phyloP scores from a whole-genome alignment of 163 green algal species.

The Smithsoniella earleae region DNA sequence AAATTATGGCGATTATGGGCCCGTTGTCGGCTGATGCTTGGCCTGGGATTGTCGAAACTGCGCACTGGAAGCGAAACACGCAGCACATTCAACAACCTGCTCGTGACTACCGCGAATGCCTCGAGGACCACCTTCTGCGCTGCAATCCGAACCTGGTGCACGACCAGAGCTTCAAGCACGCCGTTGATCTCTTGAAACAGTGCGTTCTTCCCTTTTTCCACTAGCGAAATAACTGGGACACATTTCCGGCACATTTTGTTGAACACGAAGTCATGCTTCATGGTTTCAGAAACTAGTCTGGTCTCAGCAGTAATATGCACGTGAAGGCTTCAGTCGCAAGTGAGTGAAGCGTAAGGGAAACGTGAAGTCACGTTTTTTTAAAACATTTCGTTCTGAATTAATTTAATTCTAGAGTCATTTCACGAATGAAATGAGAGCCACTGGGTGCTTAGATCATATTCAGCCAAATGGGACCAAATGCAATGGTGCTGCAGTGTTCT shows the following conservation, averaged over 20 bases:
- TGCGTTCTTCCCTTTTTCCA: not conserved
- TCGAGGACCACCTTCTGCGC: not conserved
- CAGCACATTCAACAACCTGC: not conserved
- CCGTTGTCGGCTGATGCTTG: not conserved
- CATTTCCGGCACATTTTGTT: not conserved
- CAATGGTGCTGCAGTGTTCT: too few relatives aligned
- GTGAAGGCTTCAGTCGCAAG: too few relatives aligned
- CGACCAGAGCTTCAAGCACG: not conserved
- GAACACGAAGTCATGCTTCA: too few relatives aligned
- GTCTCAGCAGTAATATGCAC: not conserved
- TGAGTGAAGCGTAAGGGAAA: too few relatives aligned
- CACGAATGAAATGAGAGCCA: too few relatives aligned
- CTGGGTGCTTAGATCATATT: too few relatives aligned
- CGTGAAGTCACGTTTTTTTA: too few relatives aligned
- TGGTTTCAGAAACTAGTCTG: too few relatives aligned
- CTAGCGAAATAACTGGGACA: too few relatives aligned
- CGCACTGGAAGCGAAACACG: constrained; percentile 26
- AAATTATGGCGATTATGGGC: constrained; percentile 27
- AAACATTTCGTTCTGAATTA: too few relatives aligned
- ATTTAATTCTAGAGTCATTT: too few relatives aligned
- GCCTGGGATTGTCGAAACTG: not conserved
- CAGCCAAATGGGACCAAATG: too few relatives aligned
- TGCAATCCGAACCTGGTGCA: not conserved
- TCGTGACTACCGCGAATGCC: constrained; percentile 9
- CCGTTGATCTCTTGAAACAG: constrained; percentile 13